phyloP scores from a whole-genome alignment of 441 rosid genomes.

The Eutrema salsugineum region DNA sequence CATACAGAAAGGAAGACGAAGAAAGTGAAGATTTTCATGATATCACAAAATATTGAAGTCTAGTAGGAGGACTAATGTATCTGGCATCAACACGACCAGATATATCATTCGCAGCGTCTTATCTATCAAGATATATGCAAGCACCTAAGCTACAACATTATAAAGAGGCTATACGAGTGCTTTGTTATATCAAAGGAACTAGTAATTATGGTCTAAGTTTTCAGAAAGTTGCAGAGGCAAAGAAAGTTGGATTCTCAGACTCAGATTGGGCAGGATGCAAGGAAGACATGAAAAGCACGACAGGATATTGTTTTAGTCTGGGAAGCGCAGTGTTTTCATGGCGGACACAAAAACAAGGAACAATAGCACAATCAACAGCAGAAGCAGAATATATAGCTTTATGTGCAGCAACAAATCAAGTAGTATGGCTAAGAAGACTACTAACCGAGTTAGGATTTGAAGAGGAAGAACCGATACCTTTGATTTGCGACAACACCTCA shows the following conservation, averaged over 20 bases:
- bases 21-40: neutral
- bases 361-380: neutral
- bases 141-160: neutral
- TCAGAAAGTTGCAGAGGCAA: neutral
- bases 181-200: neutral
- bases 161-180: neutral
- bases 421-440: neutral
- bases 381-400: neutral
- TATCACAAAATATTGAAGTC: neutral
- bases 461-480: neutral
- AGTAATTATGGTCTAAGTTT: neutral
- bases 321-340: neutral
- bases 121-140: neutral
- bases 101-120: neutral
- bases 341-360: neutral
- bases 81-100: neutral
- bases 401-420: neutral
- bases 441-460: neutral
- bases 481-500: neutral
- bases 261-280: neutral
- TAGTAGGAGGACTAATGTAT: neutral
- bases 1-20: neutral
- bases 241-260: neutral
- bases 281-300: neutral
- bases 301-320: neutral